phyloP scores from a whole-genome alignment of 441 rosid genomes.

The Aleurites moluccanus region DNA sequence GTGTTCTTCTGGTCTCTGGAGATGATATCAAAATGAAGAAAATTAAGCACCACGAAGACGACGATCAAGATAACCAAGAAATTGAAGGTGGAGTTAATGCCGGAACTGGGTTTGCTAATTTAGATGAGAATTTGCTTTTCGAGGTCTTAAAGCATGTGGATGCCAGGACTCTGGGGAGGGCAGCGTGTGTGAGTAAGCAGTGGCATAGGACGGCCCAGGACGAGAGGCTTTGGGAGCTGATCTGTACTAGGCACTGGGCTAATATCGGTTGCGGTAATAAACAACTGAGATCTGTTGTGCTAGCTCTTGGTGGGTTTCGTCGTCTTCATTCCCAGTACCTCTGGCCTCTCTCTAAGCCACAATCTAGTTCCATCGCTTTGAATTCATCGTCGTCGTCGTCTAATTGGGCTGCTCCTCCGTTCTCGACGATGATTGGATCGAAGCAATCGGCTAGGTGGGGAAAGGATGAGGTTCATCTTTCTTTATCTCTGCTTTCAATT shows the following conservation, averaged over 20 bases:
- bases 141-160: constrained; percentile 90
- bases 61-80: constrained; percentile 7
- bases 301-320: constrained; percentile 91
- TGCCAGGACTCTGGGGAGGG: constrained; percentile 63
- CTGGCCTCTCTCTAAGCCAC: constrained; percentile 64
- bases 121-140: constrained; percentile 77
- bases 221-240: constrained; percentile 97
- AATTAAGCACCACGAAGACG: constrained; percentile 23
- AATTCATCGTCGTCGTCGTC: constrained; percentile 26
- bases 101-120: constrained; percentile 44
- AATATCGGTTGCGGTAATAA: constrained; percentile 65
- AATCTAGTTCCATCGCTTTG: constrained; percentile 29
- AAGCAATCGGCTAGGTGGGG: constrained; percentile 65
- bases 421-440: constrained; percentile 44
- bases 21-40: constrained; percentile 49
- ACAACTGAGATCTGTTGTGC: constrained; percentile 89
- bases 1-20: constrained; percentile 11
- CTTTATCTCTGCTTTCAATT: constrained; percentile 81
- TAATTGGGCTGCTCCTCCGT: constrained; percentile 28
- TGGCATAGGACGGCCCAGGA: constrained; percentile 78
- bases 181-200: constrained; percentile 77
- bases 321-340: constrained; percentile 75
- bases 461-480: constrained; percentile 82
- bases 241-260: constrained; percentile 88
- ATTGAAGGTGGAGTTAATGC: neutral